Percentiles rank a stretch among this genome's conserved stretches.
Evolutionary conservation across 2,329 filamentous ascomycete species (phyloP).

Genomic region (Paramyrothecium sp.): DNA sequence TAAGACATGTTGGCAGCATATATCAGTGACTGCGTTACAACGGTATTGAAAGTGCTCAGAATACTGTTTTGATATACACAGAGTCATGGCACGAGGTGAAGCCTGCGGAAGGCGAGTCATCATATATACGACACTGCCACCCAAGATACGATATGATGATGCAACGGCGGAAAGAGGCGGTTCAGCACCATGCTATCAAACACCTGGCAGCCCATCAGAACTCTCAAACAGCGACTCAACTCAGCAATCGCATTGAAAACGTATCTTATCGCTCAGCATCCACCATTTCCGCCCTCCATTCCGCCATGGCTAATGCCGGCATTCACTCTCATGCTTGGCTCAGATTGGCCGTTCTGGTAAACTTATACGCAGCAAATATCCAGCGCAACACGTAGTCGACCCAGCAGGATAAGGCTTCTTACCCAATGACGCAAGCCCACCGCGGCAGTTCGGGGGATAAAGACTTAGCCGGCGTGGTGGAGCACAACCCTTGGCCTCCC

Average conservation of each 20-base stretch:
- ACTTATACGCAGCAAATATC: neutral
- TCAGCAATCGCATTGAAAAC: no score
- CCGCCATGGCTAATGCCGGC: neutral
- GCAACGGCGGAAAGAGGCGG: neutral
- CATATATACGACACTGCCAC: neutral
- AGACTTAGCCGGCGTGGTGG: neutral
- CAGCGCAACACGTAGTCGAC: neutral
- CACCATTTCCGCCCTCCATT: neutral
- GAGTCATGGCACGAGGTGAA: no score
- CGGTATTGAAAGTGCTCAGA: no score
- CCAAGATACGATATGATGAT: neutral
- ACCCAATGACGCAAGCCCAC: neutral
- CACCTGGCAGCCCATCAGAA: neutral
- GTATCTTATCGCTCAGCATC: neutral
- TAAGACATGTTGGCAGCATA: constrained; percentile 43
- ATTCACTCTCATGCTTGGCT: neutral
- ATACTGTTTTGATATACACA: no score
- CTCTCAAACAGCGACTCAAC: no score
- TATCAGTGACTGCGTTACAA: neutral
- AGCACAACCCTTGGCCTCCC: neutral
- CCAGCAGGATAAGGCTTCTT: neutral
- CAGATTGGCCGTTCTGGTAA: neutral
- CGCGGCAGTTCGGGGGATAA: neutral
- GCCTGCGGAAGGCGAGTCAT: neutral
- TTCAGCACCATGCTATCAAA: neutral